Base-by-base conservation (phyloP, 768 basidiomycete genomes). In the Hemileccinum rubropunctum region DNA sequence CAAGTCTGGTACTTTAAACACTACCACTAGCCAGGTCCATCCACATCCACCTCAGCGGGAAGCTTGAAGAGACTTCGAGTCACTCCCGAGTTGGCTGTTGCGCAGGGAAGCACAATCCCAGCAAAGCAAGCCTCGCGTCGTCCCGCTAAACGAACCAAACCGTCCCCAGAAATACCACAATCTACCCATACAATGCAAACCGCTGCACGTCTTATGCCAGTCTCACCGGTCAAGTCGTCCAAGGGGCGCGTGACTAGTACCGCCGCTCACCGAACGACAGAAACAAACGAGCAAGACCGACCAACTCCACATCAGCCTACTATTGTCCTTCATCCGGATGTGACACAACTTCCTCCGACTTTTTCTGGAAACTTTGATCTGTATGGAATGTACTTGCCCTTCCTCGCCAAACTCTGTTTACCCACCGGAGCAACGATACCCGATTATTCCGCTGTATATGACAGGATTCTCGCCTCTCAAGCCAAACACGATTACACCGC, bases 291-390 rank as follows among this genome's bases (percentile, higher is more conserved):
- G 10, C 33, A 47, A 28, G 41, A 0, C 27, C 45, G 45, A 34
- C 44, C 49, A 7, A 42, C 28, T 17, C 18, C 46, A 33, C 48
- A 15, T n/a, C 56, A 60, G 5, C 53, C 57, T 26, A 8, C 49
- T 1, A 17, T 53, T 13, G 28, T 51, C 10, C 28, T 42, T 2
- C 57, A 59, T 35, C 52, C 47, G 12, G 23, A 11, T 32, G n/a
- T 43, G n/a, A 13, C 53, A 28, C 38, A 48, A 3, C 51, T 32
- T n/a, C 17, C 42, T 11, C 60, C 59, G 3, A 38, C 42, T 10
- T 56, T 68, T 20, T 59, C 62, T 7, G 73, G 73, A 6, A 73
- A 65, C 36, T 73, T 74, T 37, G 73, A 74, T 58, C 38, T 74
- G 30, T 74, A 74, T 48, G 62, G 60, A 15, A 74, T 73, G 71